Evolutionary conservation across 192 early-diverging fungal species (phyloP).

Genomic region (Backusella circina): DNA sequence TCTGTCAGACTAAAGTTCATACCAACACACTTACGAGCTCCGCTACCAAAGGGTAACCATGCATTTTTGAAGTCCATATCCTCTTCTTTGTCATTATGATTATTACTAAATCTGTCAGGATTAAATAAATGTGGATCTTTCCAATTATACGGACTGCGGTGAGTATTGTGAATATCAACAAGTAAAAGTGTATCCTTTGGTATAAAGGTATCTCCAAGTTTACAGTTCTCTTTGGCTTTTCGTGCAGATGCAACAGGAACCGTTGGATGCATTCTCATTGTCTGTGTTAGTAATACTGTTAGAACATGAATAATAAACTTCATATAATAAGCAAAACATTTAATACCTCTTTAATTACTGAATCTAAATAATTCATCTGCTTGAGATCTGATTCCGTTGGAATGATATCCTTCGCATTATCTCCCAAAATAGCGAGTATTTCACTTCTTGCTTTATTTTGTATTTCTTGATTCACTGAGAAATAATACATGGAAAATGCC

Average conservation of each 20-base stretch:
- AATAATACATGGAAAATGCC: conserved; percentile 38
- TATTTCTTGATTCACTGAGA: conserved; percentile 32
- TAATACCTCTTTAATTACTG: conserved; percentile 17
- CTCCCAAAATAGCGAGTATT: conserved; percentile 10
- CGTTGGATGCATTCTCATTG: conserved; percentile 3
- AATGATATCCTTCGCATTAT: not conserved
- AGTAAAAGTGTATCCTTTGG: conserved; percentile 7
- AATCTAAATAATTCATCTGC: conserved; percentile 8
- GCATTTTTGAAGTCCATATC: conserved; percentile 16
- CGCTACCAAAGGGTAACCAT: conserved; percentile 59
- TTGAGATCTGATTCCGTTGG: not conserved
- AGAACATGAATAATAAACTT: not conserved
- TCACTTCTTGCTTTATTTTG: conserved; percentile 19
- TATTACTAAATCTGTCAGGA: conserved; percentile 14
- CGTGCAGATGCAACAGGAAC: not conserved
- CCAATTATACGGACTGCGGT: conserved; percentile 15
- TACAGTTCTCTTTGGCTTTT: conserved; percentile 4
- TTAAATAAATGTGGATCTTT: conserved; percentile 14
- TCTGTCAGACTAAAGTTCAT: conserved; percentile 61
- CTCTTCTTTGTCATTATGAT: not conserved
- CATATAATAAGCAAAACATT: not conserved
- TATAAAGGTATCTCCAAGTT: conserved; percentile 1
- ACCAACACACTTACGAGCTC: conserved; percentile 56
- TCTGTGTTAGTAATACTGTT: not conserved
- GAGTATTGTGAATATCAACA: conserved; percentile 7